Conservation (phyloP, 1,284 basidiomycete species). For the Boletellus sp. region DNA sequence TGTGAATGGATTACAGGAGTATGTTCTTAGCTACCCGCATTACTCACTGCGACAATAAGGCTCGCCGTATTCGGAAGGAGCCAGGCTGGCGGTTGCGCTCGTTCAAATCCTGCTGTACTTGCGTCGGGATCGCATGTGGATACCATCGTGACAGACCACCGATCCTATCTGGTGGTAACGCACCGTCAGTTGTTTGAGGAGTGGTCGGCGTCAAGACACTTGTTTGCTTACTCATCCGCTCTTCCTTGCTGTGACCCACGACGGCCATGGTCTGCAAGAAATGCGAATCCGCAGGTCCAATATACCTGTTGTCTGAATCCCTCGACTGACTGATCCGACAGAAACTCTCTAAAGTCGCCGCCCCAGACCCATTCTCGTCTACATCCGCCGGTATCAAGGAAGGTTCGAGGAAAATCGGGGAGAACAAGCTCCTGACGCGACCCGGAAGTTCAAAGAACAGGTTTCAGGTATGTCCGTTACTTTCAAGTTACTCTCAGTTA, state of each 20-base stretch:
- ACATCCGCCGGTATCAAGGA: slow-evolving; percentile 72
- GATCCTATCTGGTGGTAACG: too few relatives aligned
- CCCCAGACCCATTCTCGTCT: slow-evolving; percentile 75
- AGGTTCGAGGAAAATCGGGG: slow-evolving; percentile 74
- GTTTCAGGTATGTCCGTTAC: slow-evolving; percentile 53
- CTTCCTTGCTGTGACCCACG: slow-evolving; percentile 2
- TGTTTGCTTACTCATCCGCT: slow-evolving; percentile 19
- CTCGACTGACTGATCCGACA: slow-evolving; percentile 29
- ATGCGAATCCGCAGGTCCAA: slow-evolving; percentile 59
- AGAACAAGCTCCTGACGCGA: slow-evolving; percentile 74
- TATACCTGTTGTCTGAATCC: slow-evolving; percentile 4
- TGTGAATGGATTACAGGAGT: slow-evolving; percentile 27
- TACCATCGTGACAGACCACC: too few relatives aligned
- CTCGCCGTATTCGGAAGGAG: slow-evolving; percentile 21
- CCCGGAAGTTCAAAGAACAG: slow-evolving; percentile 66
- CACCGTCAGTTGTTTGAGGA: not conserved
- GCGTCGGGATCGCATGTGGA: too few relatives aligned
- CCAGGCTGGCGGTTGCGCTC: not conserved
- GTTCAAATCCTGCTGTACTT: too few relatives aligned
- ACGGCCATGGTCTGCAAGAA: slow-evolving; percentile 68
- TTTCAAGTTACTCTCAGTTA: slow-evolving; percentile 5
- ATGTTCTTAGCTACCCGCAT: slow-evolving; percentile 11
- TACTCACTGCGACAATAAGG: slow-evolving; percentile 32
- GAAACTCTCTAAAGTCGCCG: slow-evolving; percentile 81
- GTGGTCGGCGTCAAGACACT: too few relatives aligned